Evolutionary conservation across 108 stramenopile species (phyloP).

Genomic region (Cylindrotheca closterium): DNA sequence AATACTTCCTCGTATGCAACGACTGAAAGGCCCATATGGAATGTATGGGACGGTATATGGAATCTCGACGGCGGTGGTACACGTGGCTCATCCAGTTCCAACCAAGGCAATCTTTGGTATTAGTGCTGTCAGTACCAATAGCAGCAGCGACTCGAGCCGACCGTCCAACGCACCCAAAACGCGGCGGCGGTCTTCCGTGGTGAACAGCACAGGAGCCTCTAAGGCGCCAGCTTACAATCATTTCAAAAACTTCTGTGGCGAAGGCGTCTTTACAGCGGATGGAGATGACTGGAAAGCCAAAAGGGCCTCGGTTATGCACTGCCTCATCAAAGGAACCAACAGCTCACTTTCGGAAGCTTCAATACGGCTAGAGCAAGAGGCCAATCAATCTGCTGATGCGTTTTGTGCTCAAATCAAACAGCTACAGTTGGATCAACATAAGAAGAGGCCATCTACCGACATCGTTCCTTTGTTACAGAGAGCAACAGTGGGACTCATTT

Average conservation of each 20-base stretch:
- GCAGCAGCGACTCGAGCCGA: not conserved
- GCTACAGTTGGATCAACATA: not conserved
- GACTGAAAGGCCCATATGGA: slow-evolving; percentile 83
- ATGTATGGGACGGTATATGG: slow-evolving; percentile 95
- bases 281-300: slow-evolving; percentile 90
- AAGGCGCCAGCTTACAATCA: slow-evolving; percentile 92
- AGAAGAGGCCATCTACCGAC: slow-evolving; percentile 22
- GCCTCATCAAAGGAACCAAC: slow-evolving; percentile 42
- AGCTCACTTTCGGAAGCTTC: slow-evolving; percentile 25
- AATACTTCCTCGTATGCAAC: slow-evolving; percentile 85
- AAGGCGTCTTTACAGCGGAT: slow-evolving; percentile 91
- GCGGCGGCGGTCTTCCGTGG: slow-evolving; percentile 3
- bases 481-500: slow-evolving; percentile 78
- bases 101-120: slow-evolving; percentile 61
- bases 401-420: slow-evolving; percentile 32
- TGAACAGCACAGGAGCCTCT: slow-evolving; percentile 51
- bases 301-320: slow-evolving; percentile 82
- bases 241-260: slow-evolving; percentile 88
- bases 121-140: not conserved
- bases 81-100: slow-evolving; percentile 88
- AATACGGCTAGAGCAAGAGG: slow-evolving; percentile 50
- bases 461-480: slow-evolving; percentile 74
- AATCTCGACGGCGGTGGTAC: slow-evolving; percentile 75
- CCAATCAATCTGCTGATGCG: slow-evolving; percentile 59
- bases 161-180: not conserved